Base-by-base conservation (phyloP, 495 filamentous ascomycete genomes). In the Penicillium antarcticum region DNA sequence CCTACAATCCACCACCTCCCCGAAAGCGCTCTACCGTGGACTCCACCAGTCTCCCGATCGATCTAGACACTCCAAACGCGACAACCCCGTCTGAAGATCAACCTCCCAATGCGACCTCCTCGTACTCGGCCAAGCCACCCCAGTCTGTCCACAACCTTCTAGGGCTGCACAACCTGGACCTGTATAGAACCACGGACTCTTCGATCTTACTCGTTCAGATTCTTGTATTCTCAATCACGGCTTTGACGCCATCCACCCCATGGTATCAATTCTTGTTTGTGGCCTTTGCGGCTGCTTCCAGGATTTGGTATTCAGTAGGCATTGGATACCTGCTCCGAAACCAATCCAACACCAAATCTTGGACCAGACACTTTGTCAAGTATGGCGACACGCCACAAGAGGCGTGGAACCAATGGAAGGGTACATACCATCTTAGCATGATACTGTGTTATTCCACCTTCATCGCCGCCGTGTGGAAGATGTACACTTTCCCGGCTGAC, bases 391-490 rank as follows among this genome's bases (percentile, higher is more conserved):
- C 80, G 24, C 82, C 83, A 0, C 85, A 87, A 41, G 94, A 97
- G 70, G 92, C 92, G 2, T 98, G 95, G 95, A 85, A 86, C 45
- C 91, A 98, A 66, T 98, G 94, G 94, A 97, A 97, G 70, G 88
- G 91, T 37, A 84, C 92, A 50, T 97, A 97, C 56, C 91, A 97
- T 62, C 72, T 97, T 31, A 92, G 90, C 67, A 89, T 92, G 79
- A 81, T 81, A 23, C 82, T 97, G 80, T 94, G 89, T 66, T 89
- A 95, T 52, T 81, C 83, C 33, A 90, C 86, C 52, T 97, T 97
- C 70, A 78, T 95, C 49, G 88, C 88, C 19, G 94, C 95, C 16
- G 86, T 87, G 42, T 97, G 88, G 88, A 98, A 98, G 75, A 88
- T 96, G 88, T 97, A 98, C 63, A 80, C 80, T 29, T 72, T 90